Evolutionary conservation across 257 asterid species (phyloP).

Genomic region (Gentiana dahurica): DNA sequence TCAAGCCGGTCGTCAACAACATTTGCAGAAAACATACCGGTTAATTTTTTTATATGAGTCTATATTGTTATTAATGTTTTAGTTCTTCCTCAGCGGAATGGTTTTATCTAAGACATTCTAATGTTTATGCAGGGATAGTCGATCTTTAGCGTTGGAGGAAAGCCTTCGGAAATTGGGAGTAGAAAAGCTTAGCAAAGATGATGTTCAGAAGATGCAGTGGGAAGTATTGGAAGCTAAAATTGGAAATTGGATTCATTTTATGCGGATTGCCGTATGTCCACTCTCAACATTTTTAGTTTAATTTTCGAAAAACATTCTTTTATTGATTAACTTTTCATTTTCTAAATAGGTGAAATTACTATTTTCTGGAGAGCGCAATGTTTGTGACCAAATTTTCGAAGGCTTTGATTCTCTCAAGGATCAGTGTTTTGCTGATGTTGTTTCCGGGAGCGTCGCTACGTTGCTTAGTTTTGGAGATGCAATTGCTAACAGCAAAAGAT

Average conservation of each 20-base stretch:
- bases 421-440: slow-evolving; percentile 93
- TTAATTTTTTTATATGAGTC: slow-evolving; percentile 14
- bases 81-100: background rate
- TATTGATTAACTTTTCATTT: no score
- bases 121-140: slow-evolving; percentile 51
- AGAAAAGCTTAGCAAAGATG: slow-evolving; percentile 97
- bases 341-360: slow-evolving; percentile 77
- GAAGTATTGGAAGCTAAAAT: slow-evolving; percentile 97
- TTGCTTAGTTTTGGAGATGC: slow-evolving; percentile 99
- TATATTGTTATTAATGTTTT: slow-evolving; percentile 6
- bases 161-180: slow-evolving; percentile 95
- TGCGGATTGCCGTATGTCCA: slow-evolving; percentile 90
- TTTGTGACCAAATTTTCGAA: slow-evolving; percentile 88
- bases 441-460: slow-evolving; percentile 81
- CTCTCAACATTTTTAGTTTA: background rate
- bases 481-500: slow-evolving; percentile 96
- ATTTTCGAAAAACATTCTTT: slow-evolving; percentile 9
- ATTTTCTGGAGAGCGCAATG: slow-evolving; percentile 94
- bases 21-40: slow-evolving; percentile 85
- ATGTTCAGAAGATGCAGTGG: slow-evolving; percentile 99
- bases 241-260: slow-evolving; percentile 98
- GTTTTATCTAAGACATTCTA: no score
- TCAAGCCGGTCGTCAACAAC: slow-evolving; percentile 83
- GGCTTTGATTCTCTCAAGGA: slow-evolving; percentile 78
- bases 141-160: slow-evolving; percentile 88